Evolutionary conservation across 2,329 filamentous ascomycete species (phyloP).

Genomic region (Xylaria sp.): DNA sequence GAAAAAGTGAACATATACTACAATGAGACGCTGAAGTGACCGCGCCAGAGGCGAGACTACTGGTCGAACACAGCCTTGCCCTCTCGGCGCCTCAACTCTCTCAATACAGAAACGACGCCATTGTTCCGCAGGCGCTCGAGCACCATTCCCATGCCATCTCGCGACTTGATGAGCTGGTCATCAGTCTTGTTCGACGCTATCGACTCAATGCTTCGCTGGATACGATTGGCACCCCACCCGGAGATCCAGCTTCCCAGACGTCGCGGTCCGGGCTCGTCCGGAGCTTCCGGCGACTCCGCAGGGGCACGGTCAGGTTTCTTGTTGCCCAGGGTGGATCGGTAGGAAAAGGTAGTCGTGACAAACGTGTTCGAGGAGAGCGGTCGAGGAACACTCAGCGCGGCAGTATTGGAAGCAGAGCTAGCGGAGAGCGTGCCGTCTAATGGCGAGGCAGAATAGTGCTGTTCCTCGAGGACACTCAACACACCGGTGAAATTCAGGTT

Average conservation of each 20-base stretch:
- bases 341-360: constrained; percentile 78
- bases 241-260: constrained; percentile 60
- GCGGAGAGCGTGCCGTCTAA: constrained; percentile 50
- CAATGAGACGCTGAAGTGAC: constrained; percentile 28
- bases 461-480: constrained; percentile 80
- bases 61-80: constrained; percentile 52
- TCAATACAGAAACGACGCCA: constrained; percentile 66
- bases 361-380: constrained; percentile 62
- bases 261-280: constrained; percentile 50
- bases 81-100: constrained; percentile 62
- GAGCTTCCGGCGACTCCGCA: constrained; percentile 55
- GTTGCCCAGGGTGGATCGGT: constrained; percentile 78
- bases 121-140: constrained; percentile 74
- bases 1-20: constrained; percentile 35
- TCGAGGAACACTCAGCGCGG: constrained; percentile 26
- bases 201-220: constrained; percentile 82
- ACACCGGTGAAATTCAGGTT: constrained; percentile 88
- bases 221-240: constrained; percentile 72
- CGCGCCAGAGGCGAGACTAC: constrained; percentile 34
- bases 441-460: constrained; percentile 67
- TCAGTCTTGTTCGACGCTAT: constrained; percentile 82
- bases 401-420: constrained; percentile 46
- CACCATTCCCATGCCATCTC: constrained; percentile 85
- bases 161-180: constrained; percentile 81
- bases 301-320: constrained; percentile 66